Evolutionary conservation across 2,329 filamentous ascomycete species (phyloP).

Genomic region (Microdochium trichocladiopsis): DNA sequence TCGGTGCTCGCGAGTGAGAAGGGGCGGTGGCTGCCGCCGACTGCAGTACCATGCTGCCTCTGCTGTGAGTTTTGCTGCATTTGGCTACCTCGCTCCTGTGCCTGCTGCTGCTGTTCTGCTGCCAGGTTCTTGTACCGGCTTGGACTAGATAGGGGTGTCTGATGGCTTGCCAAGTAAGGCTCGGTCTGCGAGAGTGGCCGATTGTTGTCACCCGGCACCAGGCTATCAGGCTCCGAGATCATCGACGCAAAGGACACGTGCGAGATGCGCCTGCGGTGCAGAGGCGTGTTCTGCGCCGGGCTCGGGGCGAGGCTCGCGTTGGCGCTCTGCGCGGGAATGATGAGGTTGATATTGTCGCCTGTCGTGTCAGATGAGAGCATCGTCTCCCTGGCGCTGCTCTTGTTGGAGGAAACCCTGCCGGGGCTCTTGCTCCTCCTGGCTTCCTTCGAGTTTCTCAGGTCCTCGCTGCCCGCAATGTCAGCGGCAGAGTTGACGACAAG

Average conservation of each 20-base stretch:
- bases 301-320: neutral
- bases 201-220: constrained; percentile 15
- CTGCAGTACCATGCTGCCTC: constrained; percentile 17
- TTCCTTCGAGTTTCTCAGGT: constrained; percentile 1
- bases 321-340: neutral
- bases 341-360: neutral
- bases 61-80: constrained; percentile 4
- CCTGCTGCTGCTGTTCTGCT: neutral
- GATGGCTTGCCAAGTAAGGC: constrained; percentile 6
- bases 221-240: constrained; percentile 31
- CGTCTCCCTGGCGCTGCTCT: neutral
- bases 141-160: constrained; percentile 34
- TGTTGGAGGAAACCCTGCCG: neutral
- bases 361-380: neutral
- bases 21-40: constrained; percentile 4
- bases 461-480: constrained; percentile 1
- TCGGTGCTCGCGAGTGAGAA: constrained; percentile 29
- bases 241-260: constrained; percentile 19
- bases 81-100: neutral
- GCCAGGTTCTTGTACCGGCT: constrained; percentile 19
- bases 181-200: constrained; percentile 26
- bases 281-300: constrained; percentile 1
- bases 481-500: constrained; percentile 11
- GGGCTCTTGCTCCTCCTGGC: constrained; percentile 1
- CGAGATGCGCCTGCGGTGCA: constrained; percentile 20